Percentiles rank a stretch among this genome's conserved stretches.
These are phyloP conservation scores for Wallacemonas sp. DNA, from an alignment of 208 protist genomes.

Conservation along the genomic window DNA sequence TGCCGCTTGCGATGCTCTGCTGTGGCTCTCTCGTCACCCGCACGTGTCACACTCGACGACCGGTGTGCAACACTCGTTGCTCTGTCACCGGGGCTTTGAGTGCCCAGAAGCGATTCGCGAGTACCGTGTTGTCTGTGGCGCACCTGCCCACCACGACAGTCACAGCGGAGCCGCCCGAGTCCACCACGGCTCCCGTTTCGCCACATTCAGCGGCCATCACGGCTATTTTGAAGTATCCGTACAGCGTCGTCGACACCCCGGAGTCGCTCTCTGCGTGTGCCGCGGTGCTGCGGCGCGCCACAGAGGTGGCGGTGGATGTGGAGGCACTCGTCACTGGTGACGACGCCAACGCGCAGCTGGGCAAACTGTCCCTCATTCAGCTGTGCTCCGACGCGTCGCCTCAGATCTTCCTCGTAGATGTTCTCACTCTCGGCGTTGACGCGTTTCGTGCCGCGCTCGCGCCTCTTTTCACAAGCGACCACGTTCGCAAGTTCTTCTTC, in stretches of 20 bases:
- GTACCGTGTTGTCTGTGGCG: no score
- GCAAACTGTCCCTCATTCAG: slow-evolving; percentile 83
- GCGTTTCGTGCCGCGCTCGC: slow-evolving; percentile 34
- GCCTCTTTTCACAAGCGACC: slow-evolving; percentile 36
- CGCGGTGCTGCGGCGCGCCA: slow-evolving; percentile 29
- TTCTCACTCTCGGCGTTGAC: slow-evolving; percentile 54
- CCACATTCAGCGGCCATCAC: no score
- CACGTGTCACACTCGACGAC: no score
- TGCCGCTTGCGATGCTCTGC: no score
- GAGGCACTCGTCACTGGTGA: slow-evolving; percentile 80
- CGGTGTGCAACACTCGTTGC: no score
- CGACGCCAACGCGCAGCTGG: slow-evolving; percentile 56
- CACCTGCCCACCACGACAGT: background rate
- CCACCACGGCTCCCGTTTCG: no score
- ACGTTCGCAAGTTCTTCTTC: slow-evolving; percentile 82
- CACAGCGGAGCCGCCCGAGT: no score
- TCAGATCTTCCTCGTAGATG: slow-evolving; percentile 84
- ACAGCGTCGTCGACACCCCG: slow-evolving; percentile 60
- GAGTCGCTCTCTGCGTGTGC: slow-evolving; percentile 39
- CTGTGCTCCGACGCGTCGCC: slow-evolving; percentile 55
- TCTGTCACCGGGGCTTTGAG: no score
- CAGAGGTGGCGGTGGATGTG: slow-evolving; percentile 75
- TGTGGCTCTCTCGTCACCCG: no score
- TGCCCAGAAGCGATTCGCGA: no score
- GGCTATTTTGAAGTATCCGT: slow-evolving; percentile 66